Evolutionary conservation across 2,329 filamentous ascomycete genomes (phyloP), one percentile per base, ranked within the genome.

Genomic region (Cryoendolithus antarcticus): DNA sequence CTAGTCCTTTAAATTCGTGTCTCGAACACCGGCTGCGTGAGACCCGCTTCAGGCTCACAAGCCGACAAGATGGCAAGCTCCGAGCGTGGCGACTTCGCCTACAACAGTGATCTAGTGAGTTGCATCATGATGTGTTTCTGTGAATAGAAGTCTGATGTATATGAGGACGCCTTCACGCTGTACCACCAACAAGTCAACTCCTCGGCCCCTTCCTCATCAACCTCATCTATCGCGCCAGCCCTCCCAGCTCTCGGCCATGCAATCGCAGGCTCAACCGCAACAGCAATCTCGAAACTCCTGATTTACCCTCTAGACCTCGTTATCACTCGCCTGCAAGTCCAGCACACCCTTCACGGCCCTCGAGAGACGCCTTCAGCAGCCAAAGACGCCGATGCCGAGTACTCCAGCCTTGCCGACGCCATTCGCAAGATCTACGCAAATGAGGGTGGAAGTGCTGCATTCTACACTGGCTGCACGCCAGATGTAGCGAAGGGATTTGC

Each of bases 251-350:
- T 93, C 6, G 82, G 84, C 33, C 86, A 93, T 65, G 86, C 84
- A 39, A 61, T 84, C 27, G 86, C 86, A 3, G 86, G 86, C 37
- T 82, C 84, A 4, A 66, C 78, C 0, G 86, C 85, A 29, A 82
- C 84, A 1, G 81, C 83, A 10, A 71, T 89, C 43, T 83, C 86
- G 8, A 89, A 88, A 50, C 70, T 86, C 34, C 62, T 77, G 39
- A 77, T 84, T 5, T 93, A 93, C 56, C 88, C 86, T 2, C 72
- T 93, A 41, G 82, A 85, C 52, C 72, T 93, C 32, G 75, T 91
- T 45, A 80, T 86, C 40, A 86, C 86, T 19, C 75, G 86, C 21
- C 71, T 93, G 35, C 86, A 93, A 61, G 81, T 85, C 3, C 84
- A 91, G 62, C 72, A 72, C 31, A 74, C 74, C 49, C 61, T 77